Evolutionary conservation across 495 filamentous ascomycete genomes (phyloP).

Genomic region (Penicillium atrosanguineum): DNA sequence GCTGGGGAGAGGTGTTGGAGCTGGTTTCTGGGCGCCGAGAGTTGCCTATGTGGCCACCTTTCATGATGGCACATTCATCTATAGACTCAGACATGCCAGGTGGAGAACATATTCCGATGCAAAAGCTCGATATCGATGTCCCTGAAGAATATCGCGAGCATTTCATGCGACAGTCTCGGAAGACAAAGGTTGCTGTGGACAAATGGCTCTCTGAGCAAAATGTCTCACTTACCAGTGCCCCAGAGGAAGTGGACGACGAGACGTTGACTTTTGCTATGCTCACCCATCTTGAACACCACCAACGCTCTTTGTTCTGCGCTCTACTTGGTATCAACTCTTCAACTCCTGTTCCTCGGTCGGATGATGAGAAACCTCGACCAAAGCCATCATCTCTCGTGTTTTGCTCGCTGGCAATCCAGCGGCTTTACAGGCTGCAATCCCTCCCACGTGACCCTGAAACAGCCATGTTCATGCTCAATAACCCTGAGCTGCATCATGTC

Average conservation of each 20-base stretch:
- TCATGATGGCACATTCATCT: constrained; percentile 58
- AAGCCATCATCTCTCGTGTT: constrained; percentile 68
- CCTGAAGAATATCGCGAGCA: constrained; percentile 87
- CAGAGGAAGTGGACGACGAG: constrained; percentile 86
- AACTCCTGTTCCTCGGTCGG: constrained; percentile 40
- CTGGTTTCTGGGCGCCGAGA: constrained; percentile 83
- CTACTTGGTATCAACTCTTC: constrained; percentile 66
- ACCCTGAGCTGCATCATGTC: constrained; percentile 77
- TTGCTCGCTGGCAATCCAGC: constrained; percentile 72
- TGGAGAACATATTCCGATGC: constrained; percentile 61
- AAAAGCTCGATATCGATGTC: constrained; percentile 86
- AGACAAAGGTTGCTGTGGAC: constrained; percentile 80
- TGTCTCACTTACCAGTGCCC: constrained; percentile 66
- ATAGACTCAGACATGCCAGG: constrained; percentile 54
- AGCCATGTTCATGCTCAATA: constrained; percentile 83
- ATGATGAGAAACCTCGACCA: constrained; percentile 48
- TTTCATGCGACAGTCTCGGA: constrained; percentile 82
- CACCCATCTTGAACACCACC: constrained; percentile 74
- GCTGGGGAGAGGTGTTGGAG: constrained; percentile 96
- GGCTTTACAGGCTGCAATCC: constrained; percentile 71
- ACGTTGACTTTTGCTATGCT: constrained; percentile 90
- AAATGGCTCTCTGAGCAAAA: constrained; percentile 80
- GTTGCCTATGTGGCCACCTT: constrained; percentile 84
- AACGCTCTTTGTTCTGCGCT: constrained; percentile 74
- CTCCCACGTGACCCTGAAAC: constrained; percentile 79